Evolutionary conservation across 345 rosid genomes (phyloP).

Genomic region (Boechera stricta): DNA sequence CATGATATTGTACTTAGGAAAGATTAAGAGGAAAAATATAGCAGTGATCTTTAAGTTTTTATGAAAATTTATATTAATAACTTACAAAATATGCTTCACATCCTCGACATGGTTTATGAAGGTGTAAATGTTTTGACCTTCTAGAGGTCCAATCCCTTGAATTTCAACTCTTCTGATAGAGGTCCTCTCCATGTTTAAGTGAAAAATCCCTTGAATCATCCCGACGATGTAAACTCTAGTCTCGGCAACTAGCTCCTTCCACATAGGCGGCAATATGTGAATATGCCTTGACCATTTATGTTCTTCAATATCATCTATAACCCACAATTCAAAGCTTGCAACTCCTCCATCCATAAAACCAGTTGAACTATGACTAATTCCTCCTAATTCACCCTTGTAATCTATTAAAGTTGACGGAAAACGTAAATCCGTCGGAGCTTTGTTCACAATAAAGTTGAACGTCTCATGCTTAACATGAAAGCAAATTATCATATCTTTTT

Average conservation of each 20-base stretch:
- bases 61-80: background rate
- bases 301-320: background rate
- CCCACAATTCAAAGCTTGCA: background rate
- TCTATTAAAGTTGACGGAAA: background rate
- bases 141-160: background rate
- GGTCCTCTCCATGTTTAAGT: background rate
- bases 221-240: background rate
- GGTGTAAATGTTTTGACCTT: background rate
- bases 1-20: background rate
- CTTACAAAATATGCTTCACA: background rate
- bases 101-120: conserved; percentile 13
- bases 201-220: background rate
- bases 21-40: background rate
- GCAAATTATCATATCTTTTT: background rate
- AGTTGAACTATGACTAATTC: background rate
- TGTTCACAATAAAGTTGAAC: background rate
- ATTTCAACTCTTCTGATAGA: background rate
- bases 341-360: background rate
- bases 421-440: background rate
- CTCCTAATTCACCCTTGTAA: background rate
- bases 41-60: background rate
- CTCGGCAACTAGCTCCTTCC: background rate
- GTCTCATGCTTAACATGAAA: conserved; percentile 9
- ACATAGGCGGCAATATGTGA: background rate
- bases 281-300: background rate